phyloP scores from a whole-genome alignment of 1,139 yeast species.

The Blastobotrys indianensis region DNA sequence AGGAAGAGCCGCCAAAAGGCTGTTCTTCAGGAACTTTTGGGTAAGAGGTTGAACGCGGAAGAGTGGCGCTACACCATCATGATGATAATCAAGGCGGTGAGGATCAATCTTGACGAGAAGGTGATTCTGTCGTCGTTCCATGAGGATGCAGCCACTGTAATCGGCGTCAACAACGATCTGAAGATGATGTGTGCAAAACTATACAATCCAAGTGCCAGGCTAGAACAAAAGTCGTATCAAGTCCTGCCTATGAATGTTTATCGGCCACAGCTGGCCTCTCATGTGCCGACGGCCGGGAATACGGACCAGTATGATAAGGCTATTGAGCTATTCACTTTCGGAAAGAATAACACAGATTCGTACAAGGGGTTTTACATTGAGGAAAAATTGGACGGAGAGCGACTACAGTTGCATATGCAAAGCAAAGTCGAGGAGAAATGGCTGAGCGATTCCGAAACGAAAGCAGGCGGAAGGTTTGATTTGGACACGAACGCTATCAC shows the following conservation, averaged over 20 bases:
- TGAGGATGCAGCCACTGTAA: constrained; percentile 66
- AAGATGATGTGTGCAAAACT: constrained; percentile 56
- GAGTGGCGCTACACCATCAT: constrained; percentile 70
- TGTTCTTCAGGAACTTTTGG: constrained; percentile 46
- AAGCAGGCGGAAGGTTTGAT: no score
- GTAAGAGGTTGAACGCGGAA: constrained; percentile 46
- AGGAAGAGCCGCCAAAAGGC: constrained; percentile 26
- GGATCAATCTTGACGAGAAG: constrained; percentile 54
- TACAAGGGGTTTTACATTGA: constrained; percentile 59
- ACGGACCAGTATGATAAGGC: constrained; percentile 46
- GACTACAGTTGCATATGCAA: constrained; percentile 66
- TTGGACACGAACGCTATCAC: neutral
- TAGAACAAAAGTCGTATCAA: neutral
- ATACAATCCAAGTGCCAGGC: constrained; percentile 33
- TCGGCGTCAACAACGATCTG: constrained; percentile 62
- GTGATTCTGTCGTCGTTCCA: constrained; percentile 67
- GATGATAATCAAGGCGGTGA: constrained; percentile 47
- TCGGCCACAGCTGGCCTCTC: constrained; percentile 44
- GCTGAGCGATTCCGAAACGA: neutral
- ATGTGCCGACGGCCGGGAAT: constrained; percentile 47
- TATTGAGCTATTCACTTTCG: constrained; percentile 39
- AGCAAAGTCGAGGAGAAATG: constrained; percentile 28
- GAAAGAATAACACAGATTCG: constrained; percentile 48
- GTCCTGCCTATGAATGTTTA: constrained; percentile 31
- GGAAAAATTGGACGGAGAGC: constrained; percentile 91